Conservation (phyloP, 345 rosid species). For the Eucalyptus globulus region DNA sequence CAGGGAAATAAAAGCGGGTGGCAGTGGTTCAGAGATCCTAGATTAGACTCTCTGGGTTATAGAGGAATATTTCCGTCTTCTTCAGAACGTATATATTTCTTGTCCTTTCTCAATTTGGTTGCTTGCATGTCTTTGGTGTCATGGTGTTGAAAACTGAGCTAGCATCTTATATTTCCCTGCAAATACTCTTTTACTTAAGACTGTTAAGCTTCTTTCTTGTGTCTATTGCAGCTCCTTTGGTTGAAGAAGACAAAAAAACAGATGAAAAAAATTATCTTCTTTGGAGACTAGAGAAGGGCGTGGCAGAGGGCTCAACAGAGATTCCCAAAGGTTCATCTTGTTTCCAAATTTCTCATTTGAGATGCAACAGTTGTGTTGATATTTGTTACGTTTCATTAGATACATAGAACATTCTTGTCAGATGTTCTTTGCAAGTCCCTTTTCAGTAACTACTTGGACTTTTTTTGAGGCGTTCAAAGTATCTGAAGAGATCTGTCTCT, state of each 20-base stretch:
- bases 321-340: conserved; percentile 61
- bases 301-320: conserved; percentile 87
- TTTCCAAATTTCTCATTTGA: neutral
- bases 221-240: conserved; percentile 61
- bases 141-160: neutral
- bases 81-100: conserved; percentile 37
- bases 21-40: conserved; percentile 91
- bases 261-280: conserved; percentile 52
- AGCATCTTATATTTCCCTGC: neutral
- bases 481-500: neutral
- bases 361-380: neutral
- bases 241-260: conserved; percentile 71
- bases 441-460: neutral
- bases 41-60: conserved; percentile 70
- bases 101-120: neutral
- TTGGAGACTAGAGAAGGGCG: conserved; percentile 78
- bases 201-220: neutral
- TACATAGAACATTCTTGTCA: neutral
- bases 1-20: conserved; percentile 46
- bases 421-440: neutral
- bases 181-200: neutral
- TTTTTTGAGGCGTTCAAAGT: neutral
- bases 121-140: neutral
- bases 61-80: conserved; percentile 61
- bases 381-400: neutral